A percentile compares a stretch with the other conserved stretches of the same genome.
phyloP scores from a whole-genome alignment of 495 filamentous ascomycete genomes.

The Daldinia childiae region DNA sequence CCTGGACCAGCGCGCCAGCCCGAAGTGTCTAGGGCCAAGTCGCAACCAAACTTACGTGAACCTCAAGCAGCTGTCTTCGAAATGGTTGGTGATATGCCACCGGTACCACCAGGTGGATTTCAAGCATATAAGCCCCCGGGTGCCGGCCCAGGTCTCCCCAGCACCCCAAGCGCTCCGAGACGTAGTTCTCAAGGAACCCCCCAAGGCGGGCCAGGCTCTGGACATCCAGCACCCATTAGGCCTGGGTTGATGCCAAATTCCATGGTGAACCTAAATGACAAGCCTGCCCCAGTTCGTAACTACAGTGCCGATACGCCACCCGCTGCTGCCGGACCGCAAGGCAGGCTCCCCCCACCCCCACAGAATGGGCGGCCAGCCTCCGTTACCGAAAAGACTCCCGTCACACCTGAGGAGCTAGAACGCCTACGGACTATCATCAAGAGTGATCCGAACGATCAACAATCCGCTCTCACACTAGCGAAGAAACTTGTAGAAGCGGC shows the following conservation, averaged over 20 bases:
- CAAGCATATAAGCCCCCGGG: slow-evolving; percentile 51
- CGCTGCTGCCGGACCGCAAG: slow-evolving; percentile 46
- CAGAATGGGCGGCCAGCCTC: slow-evolving; percentile 44
- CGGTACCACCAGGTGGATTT: slow-evolving; percentile 55
- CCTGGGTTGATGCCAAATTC: slow-evolving; percentile 73
- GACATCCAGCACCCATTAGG: slow-evolving; percentile 81
- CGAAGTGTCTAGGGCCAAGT: slow-evolving; percentile 65
- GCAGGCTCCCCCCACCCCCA: slow-evolving; percentile 43
- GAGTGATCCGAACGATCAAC: slow-evolving; percentile 74
- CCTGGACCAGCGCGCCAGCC: slow-evolving; percentile 54
- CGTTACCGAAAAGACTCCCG: slow-evolving; percentile 58
- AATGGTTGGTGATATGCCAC: slow-evolving; percentile 69
- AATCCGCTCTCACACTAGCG: slow-evolving; percentile 74
- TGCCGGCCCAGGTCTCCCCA: slow-evolving; percentile 46
- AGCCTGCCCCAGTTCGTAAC: slow-evolving; percentile 77
- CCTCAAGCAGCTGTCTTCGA: slow-evolving; percentile 74
- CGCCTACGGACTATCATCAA: slow-evolving; percentile 72
- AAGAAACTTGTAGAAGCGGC: slow-evolving; percentile 90
- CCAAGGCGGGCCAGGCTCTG: slow-evolving; percentile 41
- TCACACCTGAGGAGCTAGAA: slow-evolving; percentile 83
- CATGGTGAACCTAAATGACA: slow-evolving; percentile 60
- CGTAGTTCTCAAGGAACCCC: slow-evolving; percentile 44
- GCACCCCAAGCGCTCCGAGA: slow-evolving; percentile 39
- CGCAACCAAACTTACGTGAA: slow-evolving; percentile 73
- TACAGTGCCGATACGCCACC: slow-evolving; percentile 62